Evolutionary conservation across 1,284 basidiomycete species (phyloP).

Genomic region (Leccinum olivaceoglutinosum): DNA sequence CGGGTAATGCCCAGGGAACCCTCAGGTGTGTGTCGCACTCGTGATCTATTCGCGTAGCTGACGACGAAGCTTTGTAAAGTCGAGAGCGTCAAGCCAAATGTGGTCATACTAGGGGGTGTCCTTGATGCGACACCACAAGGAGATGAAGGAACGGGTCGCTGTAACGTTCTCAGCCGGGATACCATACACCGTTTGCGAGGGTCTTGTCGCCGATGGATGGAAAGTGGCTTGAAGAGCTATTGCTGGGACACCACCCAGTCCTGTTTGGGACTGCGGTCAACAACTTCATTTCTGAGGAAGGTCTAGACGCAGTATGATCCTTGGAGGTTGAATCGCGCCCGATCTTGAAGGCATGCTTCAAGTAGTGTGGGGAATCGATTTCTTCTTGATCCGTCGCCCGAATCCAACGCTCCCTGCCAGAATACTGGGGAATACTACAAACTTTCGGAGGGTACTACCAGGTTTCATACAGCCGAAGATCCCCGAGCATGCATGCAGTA

Average conservation of each 20-base stretch:
- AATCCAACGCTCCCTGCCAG: too few relatives aligned
- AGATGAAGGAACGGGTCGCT: conserved; percentile 20
- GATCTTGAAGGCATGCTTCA: conserved; percentile 27
- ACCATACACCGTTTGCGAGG: conserved; percentile 7
- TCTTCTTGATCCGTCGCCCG: conserved; percentile 24
- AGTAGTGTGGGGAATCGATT: conserved; percentile 28
- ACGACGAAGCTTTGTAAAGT: conserved; percentile 15
- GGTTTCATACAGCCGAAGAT: conserved; percentile 7
- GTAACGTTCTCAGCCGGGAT: conserved; percentile 16
- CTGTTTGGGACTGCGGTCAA: too few relatives aligned
- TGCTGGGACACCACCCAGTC: too few relatives aligned
- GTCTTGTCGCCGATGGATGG: too few relatives aligned
- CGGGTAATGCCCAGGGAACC: too few relatives aligned
- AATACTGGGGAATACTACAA: too few relatives aligned
- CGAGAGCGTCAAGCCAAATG: conserved; percentile 29
- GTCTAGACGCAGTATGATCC: too few relatives aligned
- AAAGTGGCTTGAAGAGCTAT: too few relatives aligned
- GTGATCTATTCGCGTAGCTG: background rate
- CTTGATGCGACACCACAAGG: conserved; percentile 26
- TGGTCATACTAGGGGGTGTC: conserved; percentile 29
- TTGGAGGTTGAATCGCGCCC: conserved; percentile 19
- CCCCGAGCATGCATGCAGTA: conserved; percentile 17
- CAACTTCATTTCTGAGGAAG: too few relatives aligned
- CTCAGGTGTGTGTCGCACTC: too few relatives aligned
- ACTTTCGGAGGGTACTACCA: too few relatives aligned